phyloP scores from a whole-genome alignment of 257 asterid species.

The Vinca minor region DNA sequence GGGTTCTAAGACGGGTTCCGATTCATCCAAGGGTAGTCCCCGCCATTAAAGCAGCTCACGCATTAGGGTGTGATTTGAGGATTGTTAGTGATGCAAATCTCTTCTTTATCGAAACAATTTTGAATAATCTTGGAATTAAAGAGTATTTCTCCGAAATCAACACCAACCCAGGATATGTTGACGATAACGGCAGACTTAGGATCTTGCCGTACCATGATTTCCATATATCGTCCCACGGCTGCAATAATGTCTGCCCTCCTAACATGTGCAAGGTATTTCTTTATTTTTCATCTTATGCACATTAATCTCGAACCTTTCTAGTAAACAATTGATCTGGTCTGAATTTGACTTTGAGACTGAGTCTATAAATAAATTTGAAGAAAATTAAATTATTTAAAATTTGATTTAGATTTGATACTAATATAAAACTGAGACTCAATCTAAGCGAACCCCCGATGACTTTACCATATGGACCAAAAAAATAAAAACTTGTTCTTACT shows the following conservation, averaged over 20 bases:
- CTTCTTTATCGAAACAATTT: constrained; percentile 62
- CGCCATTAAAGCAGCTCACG: constrained; percentile 33
- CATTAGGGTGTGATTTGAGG: constrained; percentile 77
- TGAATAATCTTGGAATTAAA: constrained; percentile 55
- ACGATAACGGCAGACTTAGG: constrained; percentile 58
- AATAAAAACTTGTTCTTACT: no score
- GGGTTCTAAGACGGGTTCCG: constrained; percentile 30
- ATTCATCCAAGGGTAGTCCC: constrained; percentile 37
- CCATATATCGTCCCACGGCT: constrained; percentile 33
- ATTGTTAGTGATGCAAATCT: constrained; percentile 79
- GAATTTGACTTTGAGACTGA: no score
- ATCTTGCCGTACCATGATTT: constrained; percentile 64
- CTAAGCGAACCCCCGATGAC: no score
- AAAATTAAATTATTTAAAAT: no score
- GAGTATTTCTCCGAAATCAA: constrained; percentile 60
- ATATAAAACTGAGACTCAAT: no score
- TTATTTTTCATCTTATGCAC: no score
- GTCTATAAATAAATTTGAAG: no score
- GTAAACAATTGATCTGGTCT: no score
- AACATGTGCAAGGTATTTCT: constrained; percentile 46
- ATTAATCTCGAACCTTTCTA: no score
- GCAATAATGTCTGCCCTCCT: constrained; percentile 40
- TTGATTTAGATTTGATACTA: no score
- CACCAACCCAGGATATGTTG: constrained; percentile 60
- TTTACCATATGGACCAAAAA: no score